Evolutionary conservation across 208 protist species (phyloP).

Genomic region (Phytomonas francai): DNA sequence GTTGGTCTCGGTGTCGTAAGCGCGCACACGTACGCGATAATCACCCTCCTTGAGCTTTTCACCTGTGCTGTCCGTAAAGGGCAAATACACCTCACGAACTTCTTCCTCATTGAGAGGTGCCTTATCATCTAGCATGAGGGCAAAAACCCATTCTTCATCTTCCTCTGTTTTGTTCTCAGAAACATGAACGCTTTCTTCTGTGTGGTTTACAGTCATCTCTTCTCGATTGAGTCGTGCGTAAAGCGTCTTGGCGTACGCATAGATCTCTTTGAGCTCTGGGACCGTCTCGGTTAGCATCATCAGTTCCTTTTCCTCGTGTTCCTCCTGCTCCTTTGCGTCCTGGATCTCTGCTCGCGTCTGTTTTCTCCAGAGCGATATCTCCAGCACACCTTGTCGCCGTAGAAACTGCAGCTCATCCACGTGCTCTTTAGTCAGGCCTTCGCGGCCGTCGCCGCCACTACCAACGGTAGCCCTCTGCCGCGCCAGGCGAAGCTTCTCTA

Average conservation of each 20-base stretch:
- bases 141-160: constrained; percentile 67
- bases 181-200: no score
- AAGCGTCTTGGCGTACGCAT: constrained; percentile 33
- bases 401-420: constrained; percentile 36
- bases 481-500: constrained; percentile 35
- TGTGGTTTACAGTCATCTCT: background rate
- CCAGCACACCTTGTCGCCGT: constrained; percentile 22
- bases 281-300: constrained; percentile 18
- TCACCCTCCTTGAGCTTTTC: constrained; percentile 44
- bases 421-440: constrained; percentile 37
- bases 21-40: constrained; percentile 74
- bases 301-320: constrained; percentile 21
- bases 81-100: constrained; percentile 50
- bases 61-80: constrained; percentile 39
- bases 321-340: constrained; percentile 5
- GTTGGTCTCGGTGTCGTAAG: constrained; percentile 33
- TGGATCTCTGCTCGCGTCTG: constrained; percentile 33
- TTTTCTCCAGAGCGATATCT: constrained; percentile 77
- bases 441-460: background rate
- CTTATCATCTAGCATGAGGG: constrained; percentile 75
- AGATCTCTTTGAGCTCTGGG: constrained; percentile 48
- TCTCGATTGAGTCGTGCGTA: constrained; percentile 32
- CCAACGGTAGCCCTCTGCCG: constrained; percentile 9
- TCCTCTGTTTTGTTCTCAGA: constrained; percentile 5
- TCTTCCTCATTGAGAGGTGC: constrained; percentile 42